Conservation (phyloP, 805 yeast species). For the Nakazawaea anatomiae region DNA sequence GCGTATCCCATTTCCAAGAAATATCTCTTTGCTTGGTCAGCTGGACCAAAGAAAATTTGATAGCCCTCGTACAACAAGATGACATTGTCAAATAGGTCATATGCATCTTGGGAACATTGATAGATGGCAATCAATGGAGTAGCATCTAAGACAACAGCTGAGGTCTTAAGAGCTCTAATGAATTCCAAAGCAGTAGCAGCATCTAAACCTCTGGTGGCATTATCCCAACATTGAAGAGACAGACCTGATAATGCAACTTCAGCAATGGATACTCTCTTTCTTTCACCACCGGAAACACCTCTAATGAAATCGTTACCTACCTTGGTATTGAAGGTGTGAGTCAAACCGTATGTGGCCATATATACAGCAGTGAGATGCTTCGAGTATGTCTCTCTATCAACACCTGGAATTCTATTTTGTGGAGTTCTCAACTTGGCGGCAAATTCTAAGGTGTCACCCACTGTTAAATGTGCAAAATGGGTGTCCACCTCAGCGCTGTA, state of each 20-base stretch:
- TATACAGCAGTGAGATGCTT: conserved; percentile 46
- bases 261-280: conserved; percentile 60
- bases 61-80: conserved; percentile 36
- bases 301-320: conserved; percentile 60
- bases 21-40: conserved; percentile 29
- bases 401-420: conserved; percentile 51
- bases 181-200: conserved; percentile 67
- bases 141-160: conserved; percentile 42
- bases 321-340: conserved; percentile 34
- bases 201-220: conserved; percentile 68
- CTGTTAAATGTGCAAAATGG: conserved; percentile 66
- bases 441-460: conserved; percentile 57
- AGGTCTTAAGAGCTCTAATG: conserved; percentile 48
- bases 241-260: conserved; percentile 46
- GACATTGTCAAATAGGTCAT: conserved; percentile 37
- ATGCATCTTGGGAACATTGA: conserved; percentile 39
- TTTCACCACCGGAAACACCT: conserved; percentile 66
- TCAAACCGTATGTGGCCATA: conserved; percentile 43
- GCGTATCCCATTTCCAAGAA: conserved; percentile 39
- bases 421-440: conserved; percentile 63
- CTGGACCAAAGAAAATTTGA: conserved; percentile 35
- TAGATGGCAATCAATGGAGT: conserved; percentile 49
- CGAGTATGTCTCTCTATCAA: conserved; percentile 51
- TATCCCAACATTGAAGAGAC: conserved; percentile 55
- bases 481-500: conserved; percentile 64